A percentile compares a stretch with the other conserved stretches of the same genome.
phyloP scores from a whole-genome alignment of 257 asterid species.

The Oldenlandia corymbosa region DNA sequence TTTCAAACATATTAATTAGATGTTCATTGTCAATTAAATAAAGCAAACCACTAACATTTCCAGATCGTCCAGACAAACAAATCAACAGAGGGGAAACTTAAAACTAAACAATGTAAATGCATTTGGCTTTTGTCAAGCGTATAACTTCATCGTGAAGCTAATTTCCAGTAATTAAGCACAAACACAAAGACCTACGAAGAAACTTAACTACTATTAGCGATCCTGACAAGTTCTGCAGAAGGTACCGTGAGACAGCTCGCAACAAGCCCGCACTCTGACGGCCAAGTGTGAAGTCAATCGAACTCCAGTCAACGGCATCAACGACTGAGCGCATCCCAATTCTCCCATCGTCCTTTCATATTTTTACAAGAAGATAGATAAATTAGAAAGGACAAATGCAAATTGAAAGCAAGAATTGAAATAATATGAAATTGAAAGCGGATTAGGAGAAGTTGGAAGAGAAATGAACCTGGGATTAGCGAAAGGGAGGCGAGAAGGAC shows the following conservation, averaged over 20 bases:
- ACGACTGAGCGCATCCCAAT: conserved; percentile 67
- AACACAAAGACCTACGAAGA: conserved; percentile 61
- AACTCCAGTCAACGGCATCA: conserved; percentile 60
- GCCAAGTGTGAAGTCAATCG: conserved; percentile 66
- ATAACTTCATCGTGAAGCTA: background rate
- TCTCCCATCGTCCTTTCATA: conserved; percentile 53
- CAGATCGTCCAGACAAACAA: background rate
- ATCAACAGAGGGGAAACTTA: background rate
- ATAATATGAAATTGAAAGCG: background rate
- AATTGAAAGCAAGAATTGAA: background rate
- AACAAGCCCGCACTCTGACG: conserved; percentile 65
- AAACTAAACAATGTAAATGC: background rate
- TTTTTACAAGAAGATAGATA: background rate
- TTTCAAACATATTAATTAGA: no score
- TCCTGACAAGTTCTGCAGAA: conserved; percentile 97
- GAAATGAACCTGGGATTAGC: conserved; percentile 73
- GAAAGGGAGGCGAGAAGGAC: conserved; percentile 65
- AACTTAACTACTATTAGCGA: conserved; percentile 63
- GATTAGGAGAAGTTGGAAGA: no score
- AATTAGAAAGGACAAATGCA: background rate
- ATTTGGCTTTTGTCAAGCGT: background rate
- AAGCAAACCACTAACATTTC: background rate
- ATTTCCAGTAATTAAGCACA: conserved; percentile 15
- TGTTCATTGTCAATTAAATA: conserved; percentile 4
- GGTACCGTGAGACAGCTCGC: conserved; percentile 98